A percentile compares a stretch with the other conserved stretches of the same genome.
Evolutionary conservation across 495 filamentous ascomycete genomes (phyloP).

Genomic region (Niebla homalea): DNA sequence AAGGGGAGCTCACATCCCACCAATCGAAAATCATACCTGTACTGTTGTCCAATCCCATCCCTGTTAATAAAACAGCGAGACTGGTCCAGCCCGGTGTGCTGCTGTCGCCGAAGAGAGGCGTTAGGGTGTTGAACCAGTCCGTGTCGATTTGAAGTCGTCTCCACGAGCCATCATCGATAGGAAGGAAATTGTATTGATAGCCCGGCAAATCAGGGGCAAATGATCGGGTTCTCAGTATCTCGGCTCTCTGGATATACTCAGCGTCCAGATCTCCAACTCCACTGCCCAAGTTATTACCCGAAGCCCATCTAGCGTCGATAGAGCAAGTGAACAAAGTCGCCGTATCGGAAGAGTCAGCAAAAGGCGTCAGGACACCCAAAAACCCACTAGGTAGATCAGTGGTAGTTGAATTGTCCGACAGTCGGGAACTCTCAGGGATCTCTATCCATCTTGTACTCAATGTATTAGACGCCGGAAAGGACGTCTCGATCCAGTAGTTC

Average conservation of each 20-base stretch:
- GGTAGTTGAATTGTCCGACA: conserved; percentile 5
- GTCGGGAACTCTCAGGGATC: background rate
- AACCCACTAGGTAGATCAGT: conserved; percentile 5
- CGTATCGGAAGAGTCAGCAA: background rate
- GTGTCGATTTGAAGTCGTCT: conserved; percentile 3
- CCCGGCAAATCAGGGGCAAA: background rate
- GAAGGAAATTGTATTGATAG: conserved; percentile 7
- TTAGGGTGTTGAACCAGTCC: conserved; percentile 7
- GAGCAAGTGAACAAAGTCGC: conserved; percentile 3
- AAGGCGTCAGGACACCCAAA: background rate
- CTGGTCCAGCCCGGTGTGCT: conserved; percentile 2
- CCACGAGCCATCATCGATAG: conserved; percentile 8
- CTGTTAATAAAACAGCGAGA: conserved; percentile 4
- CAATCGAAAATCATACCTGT: no score
- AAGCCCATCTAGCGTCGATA: conserved; percentile 8
- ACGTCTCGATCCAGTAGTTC: background rate
- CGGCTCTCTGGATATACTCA: conserved; percentile 4
- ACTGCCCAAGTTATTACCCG: background rate
- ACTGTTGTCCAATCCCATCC: conserved; percentile 2
- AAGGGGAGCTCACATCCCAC: background rate
- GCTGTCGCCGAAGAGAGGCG: background rate
- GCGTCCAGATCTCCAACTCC: conserved; percentile 1
- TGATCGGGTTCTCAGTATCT: background rate
- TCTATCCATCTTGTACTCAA: conserved; percentile 3
- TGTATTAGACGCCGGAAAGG: background rate